These are phyloP conservation scores for Gossypium davidsonii DNA, from an alignment of 441 rosid genomes.

Conservation along the genomic window DNA sequence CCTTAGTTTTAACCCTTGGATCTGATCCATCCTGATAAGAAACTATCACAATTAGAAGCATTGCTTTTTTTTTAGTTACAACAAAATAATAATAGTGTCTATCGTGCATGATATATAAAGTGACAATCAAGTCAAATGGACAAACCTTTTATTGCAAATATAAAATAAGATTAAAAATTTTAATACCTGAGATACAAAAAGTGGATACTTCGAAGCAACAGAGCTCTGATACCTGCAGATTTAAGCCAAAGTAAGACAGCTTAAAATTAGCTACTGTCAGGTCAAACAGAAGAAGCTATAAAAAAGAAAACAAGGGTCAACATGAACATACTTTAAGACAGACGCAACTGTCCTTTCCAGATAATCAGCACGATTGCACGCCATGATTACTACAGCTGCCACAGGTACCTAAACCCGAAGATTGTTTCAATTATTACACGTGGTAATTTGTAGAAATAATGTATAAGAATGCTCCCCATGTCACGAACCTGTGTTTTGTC, in stretches of 20 bases:
- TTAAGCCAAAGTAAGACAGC: constrained; percentile 11
- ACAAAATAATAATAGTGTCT: background rate
- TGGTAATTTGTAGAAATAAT: constrained; percentile 4
- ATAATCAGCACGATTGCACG: constrained; percentile 98
- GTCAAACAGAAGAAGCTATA: constrained; percentile 9
- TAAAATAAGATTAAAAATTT: constrained; percentile 2
- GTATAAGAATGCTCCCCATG: background rate
- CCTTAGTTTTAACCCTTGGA: constrained; percentile 57
- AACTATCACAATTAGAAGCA: constrained; percentile 6
- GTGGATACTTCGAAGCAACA: constrained; percentile 75
- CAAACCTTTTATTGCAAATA: background rate
- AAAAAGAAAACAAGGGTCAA: background rate
- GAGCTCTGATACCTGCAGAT: constrained; percentile 64
- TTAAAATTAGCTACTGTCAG: background rate
- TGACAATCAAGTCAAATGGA: background rate
- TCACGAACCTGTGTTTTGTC: constrained; percentile 44
- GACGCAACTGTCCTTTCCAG: constrained; percentile 78
- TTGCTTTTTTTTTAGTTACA: constrained; percentile 2
- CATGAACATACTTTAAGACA: constrained; percentile 54
- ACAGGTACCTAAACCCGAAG: constrained; percentile 47
- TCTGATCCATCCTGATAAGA: constrained; percentile 70
- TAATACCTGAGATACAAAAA: constrained; percentile 85
- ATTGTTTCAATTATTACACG: constrained; percentile 15
- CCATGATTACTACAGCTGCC: constrained; percentile 96
- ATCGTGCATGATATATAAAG: background rate